Evolutionary conservation across 2,329 filamentous ascomycete genomes (phyloP).

Genomic region (Stylonectria norvegica): DNA sequence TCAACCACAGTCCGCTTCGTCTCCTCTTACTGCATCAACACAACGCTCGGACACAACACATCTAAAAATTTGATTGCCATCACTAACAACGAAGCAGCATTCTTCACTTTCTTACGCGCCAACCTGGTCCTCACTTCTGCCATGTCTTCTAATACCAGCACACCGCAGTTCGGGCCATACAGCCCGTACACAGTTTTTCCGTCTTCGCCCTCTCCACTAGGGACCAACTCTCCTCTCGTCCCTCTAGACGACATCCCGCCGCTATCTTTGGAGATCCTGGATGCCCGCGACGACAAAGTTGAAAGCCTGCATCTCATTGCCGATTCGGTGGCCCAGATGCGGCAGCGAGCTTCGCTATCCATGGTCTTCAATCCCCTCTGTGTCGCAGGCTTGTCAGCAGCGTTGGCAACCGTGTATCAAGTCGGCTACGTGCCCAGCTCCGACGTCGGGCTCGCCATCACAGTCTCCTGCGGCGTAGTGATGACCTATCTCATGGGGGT

Average conservation of each 20-base stretch:
- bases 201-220: conserved; percentile 55
- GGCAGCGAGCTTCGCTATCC: conserved; percentile 60
- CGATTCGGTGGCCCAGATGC: conserved; percentile 79
- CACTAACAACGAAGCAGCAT: conserved; percentile 52
- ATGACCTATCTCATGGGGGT: conserved; percentile 63
- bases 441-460: conserved; percentile 54
- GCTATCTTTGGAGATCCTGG: conserved; percentile 59
- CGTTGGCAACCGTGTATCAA: conserved; percentile 45
- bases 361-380: conserved; percentile 62
- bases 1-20: too few species aligned
- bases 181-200: conserved; percentile 35
- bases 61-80: conserved; percentile 1
- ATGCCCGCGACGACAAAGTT: conserved; percentile 56
- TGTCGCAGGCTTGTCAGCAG: conserved; percentile 44
- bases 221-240: conserved; percentile 39
- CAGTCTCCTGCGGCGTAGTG: conserved; percentile 57
- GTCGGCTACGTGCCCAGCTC: conserved; percentile 42
- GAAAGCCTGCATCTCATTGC: conserved; percentile 70
- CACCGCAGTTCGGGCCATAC: conserved; percentile 59
- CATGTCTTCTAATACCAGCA: conserved; percentile 61
- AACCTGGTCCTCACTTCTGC: conserved; percentile 69
- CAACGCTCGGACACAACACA: too few species aligned
- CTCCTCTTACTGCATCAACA: too few species aligned
- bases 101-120: conserved; percentile 77
- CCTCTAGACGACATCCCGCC: conserved; percentile 52